Evolutionary conservation across 495 filamentous ascomycete species (phyloP).

Genomic region (Sabuloglossum arenarium): DNA sequence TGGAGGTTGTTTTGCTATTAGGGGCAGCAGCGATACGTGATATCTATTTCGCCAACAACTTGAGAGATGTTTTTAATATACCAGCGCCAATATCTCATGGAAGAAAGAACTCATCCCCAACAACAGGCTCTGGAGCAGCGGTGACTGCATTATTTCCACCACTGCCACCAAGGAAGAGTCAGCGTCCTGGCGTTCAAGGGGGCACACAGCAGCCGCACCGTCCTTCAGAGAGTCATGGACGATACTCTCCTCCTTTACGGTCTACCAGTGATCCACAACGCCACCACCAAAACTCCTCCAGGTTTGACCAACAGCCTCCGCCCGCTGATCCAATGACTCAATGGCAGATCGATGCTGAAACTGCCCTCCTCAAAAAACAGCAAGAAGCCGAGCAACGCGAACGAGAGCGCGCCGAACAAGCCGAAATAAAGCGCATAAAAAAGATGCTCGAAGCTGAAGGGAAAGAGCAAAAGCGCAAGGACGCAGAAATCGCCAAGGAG

Average conservation of each 20-base stretch:
- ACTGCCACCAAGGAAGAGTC: too few species aligned
- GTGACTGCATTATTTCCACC: background rate
- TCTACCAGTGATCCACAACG: background rate
- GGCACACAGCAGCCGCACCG: too few species aligned
- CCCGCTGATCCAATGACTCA: constrained; percentile 30
- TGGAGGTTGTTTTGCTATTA: constrained; percentile 76
- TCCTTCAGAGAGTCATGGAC: background rate
- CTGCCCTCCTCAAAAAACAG: constrained; percentile 35
- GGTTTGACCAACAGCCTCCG: background rate
- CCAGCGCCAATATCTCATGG: constrained; percentile 15
- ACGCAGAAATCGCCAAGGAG: constrained; percentile 62
- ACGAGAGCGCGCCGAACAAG: constrained; percentile 28
- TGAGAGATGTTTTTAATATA: constrained; percentile 62
- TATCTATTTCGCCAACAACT: constrained; percentile 43
- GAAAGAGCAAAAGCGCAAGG: constrained; percentile 35
- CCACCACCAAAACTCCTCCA: background rate
- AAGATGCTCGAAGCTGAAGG: constrained; percentile 66
- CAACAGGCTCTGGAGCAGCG: background rate
- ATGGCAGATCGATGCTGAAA: constrained; percentile 42
- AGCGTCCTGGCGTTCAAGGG: too few species aligned
- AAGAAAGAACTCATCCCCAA: background rate
- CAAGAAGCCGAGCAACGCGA: constrained; percentile 33
- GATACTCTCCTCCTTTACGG: background rate
- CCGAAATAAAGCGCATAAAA: constrained; percentile 48
- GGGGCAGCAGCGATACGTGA: constrained; percentile 71